Percentiles rank a stretch among this genome's conserved stretches.
phyloP scores from a whole-genome alignment of 2,329 filamentous ascomycete species.

The Colletotrichum tamarilloi region DNA sequence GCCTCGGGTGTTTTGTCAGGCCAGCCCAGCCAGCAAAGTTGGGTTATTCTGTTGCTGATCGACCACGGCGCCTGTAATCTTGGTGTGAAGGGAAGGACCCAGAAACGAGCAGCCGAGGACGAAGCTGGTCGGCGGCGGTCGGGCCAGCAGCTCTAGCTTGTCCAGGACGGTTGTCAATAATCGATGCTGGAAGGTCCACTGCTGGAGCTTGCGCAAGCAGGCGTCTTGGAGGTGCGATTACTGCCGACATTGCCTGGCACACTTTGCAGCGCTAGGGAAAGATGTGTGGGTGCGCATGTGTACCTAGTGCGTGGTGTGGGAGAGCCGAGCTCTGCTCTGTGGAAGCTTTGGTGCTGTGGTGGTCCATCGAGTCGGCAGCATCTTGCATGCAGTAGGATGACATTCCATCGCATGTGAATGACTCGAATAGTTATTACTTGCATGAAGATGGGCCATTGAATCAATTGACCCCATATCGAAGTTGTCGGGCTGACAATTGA shows the following conservation, averaged over 20 bases:
- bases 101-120: constrained; percentile 14
- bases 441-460: constrained; percentile 1
- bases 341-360: neutral
- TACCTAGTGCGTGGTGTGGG: neutral
- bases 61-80: constrained; percentile 19
- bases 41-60: constrained; percentile 10
- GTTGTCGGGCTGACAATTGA: constrained; percentile 22
- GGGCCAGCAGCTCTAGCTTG: constrained; percentile 6
- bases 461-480: constrained; percentile 16
- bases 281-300: neutral
- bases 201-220: constrained; percentile 22
- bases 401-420: neutral
- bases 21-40: constrained; percentile 15
- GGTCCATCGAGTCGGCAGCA: constrained; percentile 12
- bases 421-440: neutral
- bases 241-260: neutral
- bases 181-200: constrained; percentile 23
- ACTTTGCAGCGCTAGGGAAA: neutral
- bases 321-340: constrained; percentile 8
- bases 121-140: constrained; percentile 2
- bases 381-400: neutral
- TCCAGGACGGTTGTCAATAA: constrained; percentile 17
- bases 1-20: neutral
- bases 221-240: constrained; percentile 14
- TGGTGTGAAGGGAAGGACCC: constrained; percentile 27